Percentiles rank a stretch among this genome's conserved stretches.
Conservation (phyloP, 2,329 filamentous ascomycete species). For the Pyrenochaeta sp. region DNA sequence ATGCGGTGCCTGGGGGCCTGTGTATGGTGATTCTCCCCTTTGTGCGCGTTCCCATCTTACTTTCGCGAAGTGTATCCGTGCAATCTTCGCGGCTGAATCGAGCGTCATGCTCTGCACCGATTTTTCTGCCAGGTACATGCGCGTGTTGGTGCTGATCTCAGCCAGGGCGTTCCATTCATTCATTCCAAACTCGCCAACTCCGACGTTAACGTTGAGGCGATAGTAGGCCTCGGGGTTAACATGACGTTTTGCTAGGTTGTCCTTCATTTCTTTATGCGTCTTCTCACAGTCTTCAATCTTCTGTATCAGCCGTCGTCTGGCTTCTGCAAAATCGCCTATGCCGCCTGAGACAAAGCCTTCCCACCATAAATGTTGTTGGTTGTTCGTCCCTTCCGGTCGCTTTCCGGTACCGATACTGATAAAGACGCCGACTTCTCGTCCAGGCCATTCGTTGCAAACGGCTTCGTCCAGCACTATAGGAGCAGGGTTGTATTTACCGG, state of each 20-base stretch:
- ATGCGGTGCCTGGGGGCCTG: slow-evolving; percentile 37
- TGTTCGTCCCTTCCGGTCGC: slow-evolving; percentile 75
- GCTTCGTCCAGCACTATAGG: slow-evolving; percentile 89
- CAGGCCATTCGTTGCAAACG: slow-evolving; percentile 91
- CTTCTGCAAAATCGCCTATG: slow-evolving; percentile 90
- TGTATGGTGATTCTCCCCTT: slow-evolving; percentile 36
- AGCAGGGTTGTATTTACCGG: slow-evolving; percentile 89
- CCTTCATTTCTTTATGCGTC: slow-evolving; percentile 87
- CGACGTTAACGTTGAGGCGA: slow-evolving; percentile 94
- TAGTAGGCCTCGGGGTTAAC: slow-evolving; percentile 93
- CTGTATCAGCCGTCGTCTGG: slow-evolving; percentile 79
- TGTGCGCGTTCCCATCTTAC: slow-evolving; percentile 67
- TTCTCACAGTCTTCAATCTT: slow-evolving; percentile 97
- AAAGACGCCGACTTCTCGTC: slow-evolving; percentile 89
- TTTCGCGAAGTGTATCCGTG: slow-evolving; percentile 82
- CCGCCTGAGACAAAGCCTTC: slow-evolving; percentile 78
- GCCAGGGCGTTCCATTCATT: slow-evolving; percentile 96
- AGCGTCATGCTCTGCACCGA: slow-evolving; percentile 81
- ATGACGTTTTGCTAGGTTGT: slow-evolving; percentile 77
- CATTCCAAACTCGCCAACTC: slow-evolving; percentile 97
- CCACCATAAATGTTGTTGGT: slow-evolving; percentile 81
- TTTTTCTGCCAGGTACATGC: slow-evolving; percentile 78
- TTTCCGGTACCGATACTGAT: slow-evolving; percentile 95
- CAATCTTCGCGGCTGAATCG: slow-evolving; percentile 79
- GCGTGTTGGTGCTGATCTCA: slow-evolving; percentile 92